Evolutionary conservation across 2,329 filamentous ascomycete species (phyloP).

Genomic region (Hymenoscyphus scutula): DNA sequence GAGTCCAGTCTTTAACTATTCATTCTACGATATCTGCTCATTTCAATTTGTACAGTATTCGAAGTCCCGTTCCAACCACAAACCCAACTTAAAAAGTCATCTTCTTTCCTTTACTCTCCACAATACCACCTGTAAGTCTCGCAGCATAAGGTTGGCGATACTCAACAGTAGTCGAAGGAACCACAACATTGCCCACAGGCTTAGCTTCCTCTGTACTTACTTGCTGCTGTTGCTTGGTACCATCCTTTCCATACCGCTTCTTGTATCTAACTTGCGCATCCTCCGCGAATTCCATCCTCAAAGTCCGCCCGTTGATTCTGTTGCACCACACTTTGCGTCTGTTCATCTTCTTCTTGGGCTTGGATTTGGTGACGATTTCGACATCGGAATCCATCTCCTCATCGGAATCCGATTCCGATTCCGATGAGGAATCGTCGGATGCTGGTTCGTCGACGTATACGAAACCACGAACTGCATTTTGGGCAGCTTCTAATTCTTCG

Average conservation of each 20-base stretch:
- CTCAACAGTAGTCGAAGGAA: slow-evolving; percentile 42
- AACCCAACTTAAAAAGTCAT: slow-evolving; percentile 69
- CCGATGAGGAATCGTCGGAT: slow-evolving; percentile 33
- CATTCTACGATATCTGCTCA: neutral
- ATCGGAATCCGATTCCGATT: slow-evolving; percentile 34
- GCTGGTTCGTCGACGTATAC: slow-evolving; percentile 62
- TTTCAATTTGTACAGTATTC: slow-evolving; percentile 2
- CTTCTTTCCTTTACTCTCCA: slow-evolving; percentile 77
- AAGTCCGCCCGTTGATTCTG: slow-evolving; percentile 70
- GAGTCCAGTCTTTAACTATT: no score
- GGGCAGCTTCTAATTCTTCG: slow-evolving; percentile 71
- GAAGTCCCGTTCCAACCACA: neutral
- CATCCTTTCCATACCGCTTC: slow-evolving; percentile 84
- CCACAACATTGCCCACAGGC: slow-evolving; percentile 30
- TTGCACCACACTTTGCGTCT: slow-evolving; percentile 78
- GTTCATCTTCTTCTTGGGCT: slow-evolving; percentile 53
- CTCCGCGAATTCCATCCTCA: slow-evolving; percentile 92
- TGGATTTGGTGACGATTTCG: slow-evolving; percentile 43
- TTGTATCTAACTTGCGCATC: slow-evolving; percentile 86
- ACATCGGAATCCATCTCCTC: slow-evolving; percentile 37
- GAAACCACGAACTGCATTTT: slow-evolving; percentile 77
- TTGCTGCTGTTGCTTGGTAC: slow-evolving; percentile 40
- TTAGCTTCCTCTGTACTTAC: slow-evolving; percentile 27
- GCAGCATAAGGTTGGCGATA: slow-evolving; percentile 49
- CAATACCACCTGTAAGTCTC: slow-evolving; percentile 75